phyloP scores from a whole-genome alignment of 2,329 filamentous ascomycete species.

The Monosporascus cannonballus region DNA sequence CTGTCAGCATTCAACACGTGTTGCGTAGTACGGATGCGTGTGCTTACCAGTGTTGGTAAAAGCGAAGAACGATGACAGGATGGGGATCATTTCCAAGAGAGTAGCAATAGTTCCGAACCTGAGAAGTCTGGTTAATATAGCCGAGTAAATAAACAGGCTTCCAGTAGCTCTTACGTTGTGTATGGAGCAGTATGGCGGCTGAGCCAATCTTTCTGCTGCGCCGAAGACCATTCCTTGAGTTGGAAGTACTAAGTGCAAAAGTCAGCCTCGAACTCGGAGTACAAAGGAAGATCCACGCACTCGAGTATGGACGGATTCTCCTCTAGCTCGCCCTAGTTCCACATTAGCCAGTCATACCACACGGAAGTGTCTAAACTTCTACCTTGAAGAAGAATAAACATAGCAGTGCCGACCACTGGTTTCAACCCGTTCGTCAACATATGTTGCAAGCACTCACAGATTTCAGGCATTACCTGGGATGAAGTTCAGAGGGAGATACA shows the following conservation, averaged over 20 bases:
- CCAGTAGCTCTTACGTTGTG: slow-evolving; percentile 57
- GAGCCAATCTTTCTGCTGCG: slow-evolving; percentile 63
- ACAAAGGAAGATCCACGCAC: slow-evolving; percentile 32
- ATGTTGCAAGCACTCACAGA: not conserved
- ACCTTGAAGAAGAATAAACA: slow-evolving; percentile 76
- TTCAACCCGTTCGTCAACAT: not conserved
- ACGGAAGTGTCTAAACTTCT: not conserved
- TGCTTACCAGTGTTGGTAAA: slow-evolving; percentile 75
- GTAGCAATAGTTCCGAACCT: slow-evolving; percentile 73
- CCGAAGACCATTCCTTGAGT: slow-evolving; percentile 72
- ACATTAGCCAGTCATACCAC: slow-evolving; percentile 5
- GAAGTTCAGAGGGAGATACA: slow-evolving; percentile 89
- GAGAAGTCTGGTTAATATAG: slow-evolving; percentile 2
- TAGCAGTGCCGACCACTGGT: slow-evolving; percentile 69
- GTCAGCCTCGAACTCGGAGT: slow-evolving; percentile 34
- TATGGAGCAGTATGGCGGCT: slow-evolving; percentile 68
- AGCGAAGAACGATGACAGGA: slow-evolving; percentile 75
- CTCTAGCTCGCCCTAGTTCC: slow-evolving; percentile 38
- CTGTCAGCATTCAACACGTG: slow-evolving; percentile 10
- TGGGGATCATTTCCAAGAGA: slow-evolving; percentile 76
- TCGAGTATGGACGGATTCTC: slow-evolving; percentile 44
- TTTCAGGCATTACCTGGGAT: slow-evolving; percentile 51
- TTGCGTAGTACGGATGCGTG: slow-evolving; percentile 1
- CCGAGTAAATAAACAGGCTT: slow-evolving; percentile 7
- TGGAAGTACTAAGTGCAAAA: slow-evolving; percentile 70